A percentile compares a stretch with the other conserved stretches of the same genome.
Conservation (phyloP, 2,329 filamentous ascomycete species). For the Colletotrichum magnum region DNA sequence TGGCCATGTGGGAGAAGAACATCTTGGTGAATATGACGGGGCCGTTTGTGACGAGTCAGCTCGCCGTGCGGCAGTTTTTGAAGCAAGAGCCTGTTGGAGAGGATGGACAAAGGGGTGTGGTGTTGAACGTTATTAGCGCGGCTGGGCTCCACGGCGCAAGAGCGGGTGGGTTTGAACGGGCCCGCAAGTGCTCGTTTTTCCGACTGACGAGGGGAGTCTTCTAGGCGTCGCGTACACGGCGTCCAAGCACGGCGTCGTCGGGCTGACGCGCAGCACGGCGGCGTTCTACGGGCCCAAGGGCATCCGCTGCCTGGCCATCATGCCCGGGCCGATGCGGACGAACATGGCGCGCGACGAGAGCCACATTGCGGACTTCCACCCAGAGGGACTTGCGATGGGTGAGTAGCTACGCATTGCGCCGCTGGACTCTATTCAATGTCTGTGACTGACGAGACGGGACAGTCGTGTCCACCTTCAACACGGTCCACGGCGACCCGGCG, state of each 20-base stretch:
- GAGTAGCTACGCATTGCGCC: too few species aligned
- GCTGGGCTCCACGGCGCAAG: conserved; percentile 15
- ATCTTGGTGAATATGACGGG: conserved; percentile 71
- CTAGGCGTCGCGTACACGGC: conserved; percentile 64
- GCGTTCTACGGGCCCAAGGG: conserved; percentile 67
- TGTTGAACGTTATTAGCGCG: conserved; percentile 42
- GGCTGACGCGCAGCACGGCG: conserved; percentile 70
- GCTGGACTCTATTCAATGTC: too few species aligned
- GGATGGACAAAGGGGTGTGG: conserved; percentile 40
- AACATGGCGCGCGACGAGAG: conserved; percentile 57
- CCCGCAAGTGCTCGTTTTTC: not conserved
- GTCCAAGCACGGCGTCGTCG: conserved; percentile 67
- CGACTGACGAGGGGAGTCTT: not conserved
- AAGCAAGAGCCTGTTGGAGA: conserved; percentile 48
- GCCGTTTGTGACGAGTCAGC: conserved; percentile 65
- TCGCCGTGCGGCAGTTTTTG: conserved; percentile 64
- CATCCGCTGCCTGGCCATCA: conserved; percentile 53
- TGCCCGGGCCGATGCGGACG: conserved; percentile 69
- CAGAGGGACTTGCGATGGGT: conserved; percentile 17
- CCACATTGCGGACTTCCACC: conserved; percentile 11
- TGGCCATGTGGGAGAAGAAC: conserved; percentile 65
- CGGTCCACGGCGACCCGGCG: conserved; percentile 3
- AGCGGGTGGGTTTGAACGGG: not conserved
- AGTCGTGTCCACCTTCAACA: conserved; percentile 28
- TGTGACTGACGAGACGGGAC: not conserved